Percentiles rank a stretch among this genome's conserved stretches.
Evolutionary conservation across 805 yeast species (phyloP).

Genomic region (Debaryomyces maramus): DNA sequence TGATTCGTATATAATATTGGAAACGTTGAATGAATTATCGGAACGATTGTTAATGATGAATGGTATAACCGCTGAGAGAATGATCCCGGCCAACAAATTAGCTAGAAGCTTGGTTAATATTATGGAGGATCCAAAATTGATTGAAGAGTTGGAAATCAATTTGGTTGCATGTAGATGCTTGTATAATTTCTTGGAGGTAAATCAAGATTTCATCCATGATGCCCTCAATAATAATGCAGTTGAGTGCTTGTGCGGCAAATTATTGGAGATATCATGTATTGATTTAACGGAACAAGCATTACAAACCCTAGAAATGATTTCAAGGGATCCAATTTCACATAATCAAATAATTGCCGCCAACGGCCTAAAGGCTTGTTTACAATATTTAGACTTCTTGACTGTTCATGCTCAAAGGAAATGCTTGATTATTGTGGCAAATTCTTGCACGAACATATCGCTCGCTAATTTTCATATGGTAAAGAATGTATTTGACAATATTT

Average conservation of each 20-base stretch:
- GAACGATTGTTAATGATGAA: constrained; percentile 70
- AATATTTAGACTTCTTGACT: constrained; percentile 83
- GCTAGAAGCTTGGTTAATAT: constrained; percentile 56
- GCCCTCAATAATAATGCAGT: constrained; percentile 68
- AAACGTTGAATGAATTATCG: constrained; percentile 63
- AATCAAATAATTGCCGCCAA: constrained; percentile 55
- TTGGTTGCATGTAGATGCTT: constrained; percentile 81
- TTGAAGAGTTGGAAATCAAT: constrained; percentile 75
- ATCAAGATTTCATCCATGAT: constrained; percentile 59
- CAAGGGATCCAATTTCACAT: constrained; percentile 52
- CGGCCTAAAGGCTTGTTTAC: constrained; percentile 64
- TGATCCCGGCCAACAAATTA: constrained; percentile 59
- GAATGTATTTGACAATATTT: constrained; percentile 59
- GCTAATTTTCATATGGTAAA: constrained; percentile 49
- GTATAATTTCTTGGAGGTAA: constrained; percentile 75
- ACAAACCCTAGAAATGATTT: constrained; percentile 68
- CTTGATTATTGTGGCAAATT: constrained; percentile 66
- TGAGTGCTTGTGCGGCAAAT: constrained; percentile 60
- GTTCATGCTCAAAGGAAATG: constrained; percentile 87
- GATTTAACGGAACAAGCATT: constrained; percentile 92
- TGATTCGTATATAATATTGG: constrained; percentile 62
- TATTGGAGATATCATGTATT: constrained; percentile 75
- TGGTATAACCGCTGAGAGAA: constrained; percentile 58
- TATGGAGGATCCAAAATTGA: constrained; percentile 55
- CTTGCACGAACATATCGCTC: constrained; percentile 51